phyloP scores from a whole-genome alignment of 1,139 yeast genomes.

The Geotrichum reessii region DNA sequence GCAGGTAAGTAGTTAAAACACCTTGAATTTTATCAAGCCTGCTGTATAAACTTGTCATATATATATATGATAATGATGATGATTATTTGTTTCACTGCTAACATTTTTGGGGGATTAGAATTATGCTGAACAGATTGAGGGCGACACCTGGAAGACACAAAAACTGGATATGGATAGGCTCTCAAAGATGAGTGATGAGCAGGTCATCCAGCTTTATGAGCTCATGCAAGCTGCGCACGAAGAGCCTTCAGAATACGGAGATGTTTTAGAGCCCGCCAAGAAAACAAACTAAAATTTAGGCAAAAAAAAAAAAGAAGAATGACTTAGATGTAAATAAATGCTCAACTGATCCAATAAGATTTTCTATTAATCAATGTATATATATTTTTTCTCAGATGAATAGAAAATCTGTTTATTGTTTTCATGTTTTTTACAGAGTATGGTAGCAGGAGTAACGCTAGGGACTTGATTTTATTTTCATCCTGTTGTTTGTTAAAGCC shows the following conservation, averaged over 20 bases:
- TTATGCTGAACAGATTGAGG: conserved; percentile 64
- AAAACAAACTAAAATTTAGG: background rate
- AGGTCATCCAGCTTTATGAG: conserved; percentile 72
- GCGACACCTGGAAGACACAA: conserved; percentile 72
- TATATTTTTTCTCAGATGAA: too few species aligned
- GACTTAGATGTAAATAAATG: too few species aligned
- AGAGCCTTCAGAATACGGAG: conserved; percentile 31
- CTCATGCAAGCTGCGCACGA: conserved; percentile 58
- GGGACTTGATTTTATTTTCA: too few species aligned
- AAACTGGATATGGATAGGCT: conserved; percentile 60
- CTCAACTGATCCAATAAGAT: too few species aligned
- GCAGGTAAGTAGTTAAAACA: conserved; percentile 57
- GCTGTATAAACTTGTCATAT: too few species aligned
- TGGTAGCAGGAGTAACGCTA: too few species aligned
- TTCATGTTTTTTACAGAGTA: too few species aligned
- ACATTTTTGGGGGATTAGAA: conserved; percentile 30
- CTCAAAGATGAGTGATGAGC: conserved; percentile 86
- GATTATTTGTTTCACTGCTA: background rate
- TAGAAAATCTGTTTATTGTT: too few species aligned
- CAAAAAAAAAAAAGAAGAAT: background rate
- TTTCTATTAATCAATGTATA: too few species aligned
- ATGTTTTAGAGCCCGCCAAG: conserved; percentile 15
- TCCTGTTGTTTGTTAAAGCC: too few species aligned
- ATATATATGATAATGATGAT: background rate
- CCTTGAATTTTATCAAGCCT: too few species aligned